phyloP scores from a whole-genome alignment of 2,329 filamentous ascomycete genomes.

The Colletotrichum spinosum region DNA sequence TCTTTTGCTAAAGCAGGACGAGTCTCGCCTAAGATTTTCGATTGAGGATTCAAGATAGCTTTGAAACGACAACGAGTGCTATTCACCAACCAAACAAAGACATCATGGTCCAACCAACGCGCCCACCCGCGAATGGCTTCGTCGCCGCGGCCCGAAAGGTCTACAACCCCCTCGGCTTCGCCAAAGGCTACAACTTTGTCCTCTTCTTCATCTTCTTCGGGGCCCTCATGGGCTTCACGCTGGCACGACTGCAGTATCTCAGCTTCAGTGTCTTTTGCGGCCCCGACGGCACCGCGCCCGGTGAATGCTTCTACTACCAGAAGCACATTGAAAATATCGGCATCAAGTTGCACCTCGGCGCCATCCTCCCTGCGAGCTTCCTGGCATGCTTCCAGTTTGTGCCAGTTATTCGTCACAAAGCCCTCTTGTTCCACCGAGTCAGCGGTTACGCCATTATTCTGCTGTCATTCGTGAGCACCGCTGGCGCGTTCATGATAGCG shows the following conservation, averaged over 20 bases:
- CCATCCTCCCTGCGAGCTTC: conserved; percentile 57
- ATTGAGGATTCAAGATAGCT: not conserved
- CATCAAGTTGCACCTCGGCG: conserved; percentile 58
- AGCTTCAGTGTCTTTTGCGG: conserved; percentile 44
- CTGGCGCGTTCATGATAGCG: conserved; percentile 64
- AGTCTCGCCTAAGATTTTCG: not conserved
- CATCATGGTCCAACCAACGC: conserved; percentile 25
- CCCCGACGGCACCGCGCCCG: conserved; percentile 46
- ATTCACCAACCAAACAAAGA: not conserved
- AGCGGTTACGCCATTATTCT: conserved; percentile 67
- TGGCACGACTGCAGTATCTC: conserved; percentile 61
- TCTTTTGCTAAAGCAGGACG: too few relatives aligned
- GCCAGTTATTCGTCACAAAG: conserved; percentile 58
- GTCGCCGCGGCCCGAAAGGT: conserved; percentile 43
- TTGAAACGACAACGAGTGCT: not conserved
- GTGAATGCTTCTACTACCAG: conserved; percentile 52
- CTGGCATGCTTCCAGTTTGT: conserved; percentile 62
- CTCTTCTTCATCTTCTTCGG: conserved; percentile 64
- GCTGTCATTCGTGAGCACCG: conserved; percentile 58
- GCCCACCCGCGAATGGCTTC: conserved; percentile 38
- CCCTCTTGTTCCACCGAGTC: conserved; percentile 67
- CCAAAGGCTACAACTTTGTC: conserved; percentile 67
- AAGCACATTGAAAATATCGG: conserved; percentile 48
- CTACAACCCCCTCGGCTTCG: conserved; percentile 64
- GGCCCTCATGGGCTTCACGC: conserved; percentile 58